Conservation (phyloP, 2,329 filamentous ascomycete species). For the Talaromyces pinophilus region DNA sequence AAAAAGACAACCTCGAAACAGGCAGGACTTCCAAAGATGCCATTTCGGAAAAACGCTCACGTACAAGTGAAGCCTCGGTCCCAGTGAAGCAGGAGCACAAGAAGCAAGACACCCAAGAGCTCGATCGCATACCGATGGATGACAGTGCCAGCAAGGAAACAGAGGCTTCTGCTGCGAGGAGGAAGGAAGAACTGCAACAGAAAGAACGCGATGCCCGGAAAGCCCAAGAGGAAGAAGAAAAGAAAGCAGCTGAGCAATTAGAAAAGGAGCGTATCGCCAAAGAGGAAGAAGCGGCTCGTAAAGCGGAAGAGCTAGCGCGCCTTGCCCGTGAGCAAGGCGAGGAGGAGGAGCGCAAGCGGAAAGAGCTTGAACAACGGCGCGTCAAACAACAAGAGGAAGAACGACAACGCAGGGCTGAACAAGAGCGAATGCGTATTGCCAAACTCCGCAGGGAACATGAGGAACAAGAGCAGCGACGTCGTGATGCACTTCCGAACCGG, state of each 20-base stretch:
- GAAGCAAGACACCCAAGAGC: slow-evolving; percentile 31
- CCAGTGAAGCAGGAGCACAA: slow-evolving; percentile 36
- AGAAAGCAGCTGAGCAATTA: slow-evolving; percentile 28
- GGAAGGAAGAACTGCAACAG: slow-evolving; percentile 27
- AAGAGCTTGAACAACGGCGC: slow-evolving; percentile 46
- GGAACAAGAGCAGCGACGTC: slow-evolving; percentile 49
- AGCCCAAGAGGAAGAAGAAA: slow-evolving; percentile 26
- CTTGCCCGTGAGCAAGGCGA: slow-evolving; percentile 45
- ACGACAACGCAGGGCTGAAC: slow-evolving; percentile 45
- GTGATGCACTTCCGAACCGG: slow-evolving; percentile 49
- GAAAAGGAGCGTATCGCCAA: slow-evolving; percentile 37
- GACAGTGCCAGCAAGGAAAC: slow-evolving; percentile 26
- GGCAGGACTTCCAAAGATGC: slow-evolving; percentile 25
- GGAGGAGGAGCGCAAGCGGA: slow-evolving; percentile 46
- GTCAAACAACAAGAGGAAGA: slow-evolving; percentile 51
- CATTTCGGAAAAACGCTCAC: slow-evolving; percentile 22
- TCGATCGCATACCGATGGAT: slow-evolving; percentile 37
- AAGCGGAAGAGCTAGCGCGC: slow-evolving; percentile 36
- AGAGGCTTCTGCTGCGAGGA: slow-evolving; percentile 26
- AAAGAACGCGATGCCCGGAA: slow-evolving; percentile 13
- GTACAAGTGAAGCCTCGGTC: slow-evolving; percentile 27
- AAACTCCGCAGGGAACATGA: slow-evolving; percentile 48
- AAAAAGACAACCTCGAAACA: slow-evolving; percentile 27
- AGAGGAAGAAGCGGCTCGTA: slow-evolving; percentile 33
- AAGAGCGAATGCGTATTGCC: slow-evolving; percentile 45